phyloP scores from a whole-genome alignment of 129 eudicot species.

The Lactuca sativa region DNA sequence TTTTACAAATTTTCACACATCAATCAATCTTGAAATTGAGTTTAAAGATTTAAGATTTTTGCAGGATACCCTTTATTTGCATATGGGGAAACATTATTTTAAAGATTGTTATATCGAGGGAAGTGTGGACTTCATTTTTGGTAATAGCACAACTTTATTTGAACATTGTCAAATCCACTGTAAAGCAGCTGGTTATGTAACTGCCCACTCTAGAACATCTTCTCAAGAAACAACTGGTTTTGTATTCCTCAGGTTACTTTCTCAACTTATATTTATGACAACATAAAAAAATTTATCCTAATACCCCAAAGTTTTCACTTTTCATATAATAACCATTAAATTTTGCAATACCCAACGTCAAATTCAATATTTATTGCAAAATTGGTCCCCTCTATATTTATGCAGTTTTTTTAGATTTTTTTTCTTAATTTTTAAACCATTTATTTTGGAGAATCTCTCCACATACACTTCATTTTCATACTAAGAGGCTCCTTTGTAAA shows the following conservation, averaged over 20 bases:
- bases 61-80: constrained; percentile 85
- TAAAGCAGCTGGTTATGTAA: constrained; percentile 78
- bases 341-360: no score
- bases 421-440: no score
- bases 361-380: no score
- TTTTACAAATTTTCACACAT: neutral
- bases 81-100: constrained; percentile 68
- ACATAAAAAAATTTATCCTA: neutral
- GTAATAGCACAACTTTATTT: constrained; percentile 87
- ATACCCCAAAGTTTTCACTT: no score
- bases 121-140: constrained; percentile 97
- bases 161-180: constrained; percentile 98
- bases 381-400: no score
- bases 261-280: no score
- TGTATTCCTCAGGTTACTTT: constrained; percentile 69
- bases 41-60: constrained; percentile 8
- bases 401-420: no score
- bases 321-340: no score
- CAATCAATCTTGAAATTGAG: neutral
- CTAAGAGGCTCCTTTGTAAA: no score
- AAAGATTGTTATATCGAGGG: constrained; percentile 94
- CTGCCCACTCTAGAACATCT: constrained; percentile 89
- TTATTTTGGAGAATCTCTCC: no score
- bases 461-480: no score
- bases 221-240: constrained; percentile 88